Base-by-base conservation (phyloP, 495 filamentous ascomycete genomes). In the Talaromyces borbonicus region DNA sequence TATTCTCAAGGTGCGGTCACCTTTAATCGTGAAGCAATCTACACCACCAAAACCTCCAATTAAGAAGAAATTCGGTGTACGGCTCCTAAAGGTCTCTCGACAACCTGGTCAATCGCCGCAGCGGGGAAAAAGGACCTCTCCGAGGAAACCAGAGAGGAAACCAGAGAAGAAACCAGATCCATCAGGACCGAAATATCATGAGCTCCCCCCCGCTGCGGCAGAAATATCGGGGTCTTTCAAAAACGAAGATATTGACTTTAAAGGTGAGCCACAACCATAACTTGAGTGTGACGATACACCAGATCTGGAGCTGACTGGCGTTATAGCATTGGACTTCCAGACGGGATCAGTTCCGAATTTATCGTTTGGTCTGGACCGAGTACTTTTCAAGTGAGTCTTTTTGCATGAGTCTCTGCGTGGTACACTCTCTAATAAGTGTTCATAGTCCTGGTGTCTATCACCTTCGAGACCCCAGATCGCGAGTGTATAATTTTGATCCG, bases 401-500 rank as follows among this genome's bases (percentile, higher is more conserved):
- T 20, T 5, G 18, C 8, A 16, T 36, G 32, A 2, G 8, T 1
- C 2, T 47, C 11, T 20, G 20, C 5, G 4, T 23, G 31, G 16
- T 14, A 33, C 20, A 5, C 5, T 29, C 27, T 5, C 27, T 32
- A 24, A 18, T 35, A 15, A 23, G 9, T 24, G 37, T 23, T 43
- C 40, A n/a, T 31, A 81, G 75, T 60, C 86, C 89, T 3, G 90
- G 92, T 15, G 83, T 95, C 23, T 95, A 95, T 57, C 80, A 85
- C 25, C 77, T 99, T 23, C 88, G 90, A 56, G 93, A 97, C 56
- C 84, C 85, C 18, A 75, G 86, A 42, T 89, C 93, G 27, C 74
- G 80, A 8, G 86, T 95, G 30, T 97, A 74, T 69, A 97, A 97
- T 58, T 97, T 97, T 56, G 89, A 97, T 55, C 92, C 92, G 1